Evolutionary conservation across 257 asterid species (phyloP), one percentile per base, ranked within the genome.

Genomic region (Phtheirospermum japonicum): DNA sequence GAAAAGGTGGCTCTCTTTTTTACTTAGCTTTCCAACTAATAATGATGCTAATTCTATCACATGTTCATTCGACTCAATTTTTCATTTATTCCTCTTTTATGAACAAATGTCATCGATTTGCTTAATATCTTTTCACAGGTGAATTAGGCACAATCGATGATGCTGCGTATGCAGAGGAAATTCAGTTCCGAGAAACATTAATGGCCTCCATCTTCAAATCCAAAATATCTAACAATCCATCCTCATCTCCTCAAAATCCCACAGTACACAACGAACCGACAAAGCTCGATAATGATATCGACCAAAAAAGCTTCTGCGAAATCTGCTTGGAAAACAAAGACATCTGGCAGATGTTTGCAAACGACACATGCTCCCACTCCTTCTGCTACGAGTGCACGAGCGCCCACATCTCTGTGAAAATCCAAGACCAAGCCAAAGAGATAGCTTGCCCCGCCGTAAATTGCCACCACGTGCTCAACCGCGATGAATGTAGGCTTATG

Each of bases 311-410:
- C 76, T 73, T 71, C 70, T 83, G 91, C 52, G 79, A 76, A 57
- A 83, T 85, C 69, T 88, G 96, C 48, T 50, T 84, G 69, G 95
- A 87, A 45, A 26, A 72, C 75, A 80, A 79, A 76, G 78, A 66
- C 71, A 68, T 73, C 57, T 80, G 88, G 88, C 71, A 80, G 72
- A 87, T 84, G 93, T 82, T 87, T 52, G 45, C 7, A 40, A 84
- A 84, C 18, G 74, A 78, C 0, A 48, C 26, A 10, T 84, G 95
- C 66, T 50, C 66, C 26, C 86, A 84, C 68, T 75, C 89, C 23
- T 88, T 85, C 49, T 88, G 96, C 37, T 68, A 65, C 11, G 77
- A 72, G 8, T 88, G 96, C 84, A 85, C 84, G 16, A 57, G 77
- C 70, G 70, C 64, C 63, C 86, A 85, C 34, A 65, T 88, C 17